Percentiles rank a stretch among this genome's conserved stretches.
phyloP scores from a whole-genome alignment of 2,329 filamentous ascomycete genomes.

The Talaromyces sp. region DNA sequence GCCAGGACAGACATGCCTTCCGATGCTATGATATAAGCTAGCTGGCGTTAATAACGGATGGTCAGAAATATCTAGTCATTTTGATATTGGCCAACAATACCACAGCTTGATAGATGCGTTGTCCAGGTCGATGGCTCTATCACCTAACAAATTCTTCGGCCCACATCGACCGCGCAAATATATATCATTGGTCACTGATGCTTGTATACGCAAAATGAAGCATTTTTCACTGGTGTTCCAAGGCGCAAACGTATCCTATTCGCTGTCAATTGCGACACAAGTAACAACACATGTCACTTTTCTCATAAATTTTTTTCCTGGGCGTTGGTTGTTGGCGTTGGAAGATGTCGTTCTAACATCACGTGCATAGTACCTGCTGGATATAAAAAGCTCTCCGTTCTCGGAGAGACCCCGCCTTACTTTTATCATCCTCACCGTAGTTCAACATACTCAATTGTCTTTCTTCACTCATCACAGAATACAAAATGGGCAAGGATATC shows the following conservation, averaged over 20 bases:
- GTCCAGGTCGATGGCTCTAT: not conserved
- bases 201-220: not conserved
- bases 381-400: slow-evolving; percentile 12
- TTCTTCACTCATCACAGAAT: not conserved
- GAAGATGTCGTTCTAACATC: not conserved
- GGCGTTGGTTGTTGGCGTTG: not conserved
- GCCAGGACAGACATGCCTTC: no score
- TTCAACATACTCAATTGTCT: not conserved
- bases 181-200: not conserved
- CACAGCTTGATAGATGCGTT: no score
- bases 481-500: slow-evolving; percentile 33
- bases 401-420: slow-evolving; percentile 12
- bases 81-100: no score
- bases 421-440: not conserved
- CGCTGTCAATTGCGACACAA: not conserved
- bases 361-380: slow-evolving; percentile 1
- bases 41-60: no score
- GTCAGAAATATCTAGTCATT: no score
- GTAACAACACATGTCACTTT: not conserved
- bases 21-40: no score
- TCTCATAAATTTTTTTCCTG: not conserved
- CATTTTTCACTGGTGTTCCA: not conserved
- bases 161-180: slow-evolving; percentile 9
- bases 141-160: not conserved
- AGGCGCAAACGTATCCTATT: slow-evolving; percentile 11